Evolutionary conservation across 805 yeast species (phyloP).

Genomic region (Saccharomyces eubayanus): DNA sequence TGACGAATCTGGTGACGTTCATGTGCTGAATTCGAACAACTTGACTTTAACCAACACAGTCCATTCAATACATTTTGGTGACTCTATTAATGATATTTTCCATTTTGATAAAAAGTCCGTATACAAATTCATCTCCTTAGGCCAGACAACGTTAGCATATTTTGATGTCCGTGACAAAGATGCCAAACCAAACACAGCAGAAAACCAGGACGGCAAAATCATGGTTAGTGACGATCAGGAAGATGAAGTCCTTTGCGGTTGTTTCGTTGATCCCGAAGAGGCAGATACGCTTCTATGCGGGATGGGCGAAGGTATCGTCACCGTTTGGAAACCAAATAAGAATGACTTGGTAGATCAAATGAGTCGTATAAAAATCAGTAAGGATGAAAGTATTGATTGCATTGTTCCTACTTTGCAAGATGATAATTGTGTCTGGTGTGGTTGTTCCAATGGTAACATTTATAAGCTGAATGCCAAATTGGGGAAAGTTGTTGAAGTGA

Average conservation of each 20-base stretch:
- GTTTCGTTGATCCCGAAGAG: conserved; percentile 54
- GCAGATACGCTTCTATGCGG: conserved; percentile 68
- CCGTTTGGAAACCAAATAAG: conserved; percentile 72
- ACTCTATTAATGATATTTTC: conserved; percentile 66
- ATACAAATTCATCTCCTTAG: conserved; percentile 71
- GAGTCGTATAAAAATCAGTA: conserved; percentile 59
- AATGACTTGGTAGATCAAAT: conserved; percentile 72
- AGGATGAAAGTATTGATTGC: conserved; percentile 67
- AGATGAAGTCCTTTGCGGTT: conserved; percentile 77
- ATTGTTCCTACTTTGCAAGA: conserved; percentile 43
- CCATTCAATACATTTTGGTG: conserved; percentile 54
- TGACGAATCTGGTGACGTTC: conserved; percentile 60
- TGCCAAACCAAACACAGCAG: conserved; percentile 14
- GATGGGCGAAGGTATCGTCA: conserved; percentile 83
- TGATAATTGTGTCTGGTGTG: conserved; percentile 60
- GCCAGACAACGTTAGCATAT: conserved; percentile 72
- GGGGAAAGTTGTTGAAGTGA: conserved; percentile 56
- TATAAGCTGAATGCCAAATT: conserved; percentile 56
- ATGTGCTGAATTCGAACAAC: conserved; percentile 52
- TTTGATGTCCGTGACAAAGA: conserved; percentile 53
- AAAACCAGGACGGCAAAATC: conserved; percentile 38
- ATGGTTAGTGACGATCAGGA: conserved; percentile 80
- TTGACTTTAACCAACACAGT: conserved; percentile 45
- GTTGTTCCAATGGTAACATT: conserved; percentile 68
- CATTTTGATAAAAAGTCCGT: conserved; percentile 58